A percentile compares a stretch with the other conserved stretches of the same genome.
Evolutionary conservation across 2,329 filamentous ascomycete species (phyloP).

Genomic region (Pseudocercospora fuligena): DNA sequence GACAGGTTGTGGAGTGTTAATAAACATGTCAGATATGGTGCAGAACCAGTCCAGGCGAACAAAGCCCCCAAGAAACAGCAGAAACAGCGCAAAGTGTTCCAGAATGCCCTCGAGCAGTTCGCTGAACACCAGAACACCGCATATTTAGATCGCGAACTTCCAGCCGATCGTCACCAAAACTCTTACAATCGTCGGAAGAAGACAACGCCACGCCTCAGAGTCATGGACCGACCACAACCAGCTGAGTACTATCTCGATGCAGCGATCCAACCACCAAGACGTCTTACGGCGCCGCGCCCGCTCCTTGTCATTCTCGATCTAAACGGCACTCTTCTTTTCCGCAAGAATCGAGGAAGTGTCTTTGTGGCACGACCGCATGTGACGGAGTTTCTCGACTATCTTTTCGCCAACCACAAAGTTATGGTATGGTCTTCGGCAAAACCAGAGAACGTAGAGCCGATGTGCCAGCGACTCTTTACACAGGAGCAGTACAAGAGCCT

Average conservation of each 20-base stretch:
- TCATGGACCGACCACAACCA: slow-evolving; percentile 32
- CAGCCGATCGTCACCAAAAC: background rate
- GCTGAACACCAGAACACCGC: background rate
- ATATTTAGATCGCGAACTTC: background rate
- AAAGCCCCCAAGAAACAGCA: slow-evolving; percentile 2
- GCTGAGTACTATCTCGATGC: slow-evolving; percentile 28
- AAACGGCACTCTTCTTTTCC: slow-evolving; percentile 85
- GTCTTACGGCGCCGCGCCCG: slow-evolving; percentile 26
- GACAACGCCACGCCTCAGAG: background rate
- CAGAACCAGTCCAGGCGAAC: background rate
- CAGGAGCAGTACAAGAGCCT: slow-evolving; percentile 59
- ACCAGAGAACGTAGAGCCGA: slow-evolving; percentile 70
- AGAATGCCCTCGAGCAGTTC: slow-evolving; percentile 1
- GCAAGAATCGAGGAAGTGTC: slow-evolving; percentile 57
- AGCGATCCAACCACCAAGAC: slow-evolving; percentile 20
- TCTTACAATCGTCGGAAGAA: background rate
- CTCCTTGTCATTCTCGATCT: slow-evolving; percentile 88
- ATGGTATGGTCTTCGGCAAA: slow-evolving; percentile 91
- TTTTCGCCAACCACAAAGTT: slow-evolving; percentile 75
- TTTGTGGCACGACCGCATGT: slow-evolving; percentile 67
- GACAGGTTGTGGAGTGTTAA: background rate
- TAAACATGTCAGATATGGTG: slow-evolving; percentile 2
- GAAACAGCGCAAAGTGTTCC: background rate
- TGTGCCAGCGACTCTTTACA: slow-evolving; percentile 69
- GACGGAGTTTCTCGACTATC: slow-evolving; percentile 70